Evolutionary conservation across 257 asterid genomes (phyloP).

Genomic region (Scutellaria galericulata): DNA sequence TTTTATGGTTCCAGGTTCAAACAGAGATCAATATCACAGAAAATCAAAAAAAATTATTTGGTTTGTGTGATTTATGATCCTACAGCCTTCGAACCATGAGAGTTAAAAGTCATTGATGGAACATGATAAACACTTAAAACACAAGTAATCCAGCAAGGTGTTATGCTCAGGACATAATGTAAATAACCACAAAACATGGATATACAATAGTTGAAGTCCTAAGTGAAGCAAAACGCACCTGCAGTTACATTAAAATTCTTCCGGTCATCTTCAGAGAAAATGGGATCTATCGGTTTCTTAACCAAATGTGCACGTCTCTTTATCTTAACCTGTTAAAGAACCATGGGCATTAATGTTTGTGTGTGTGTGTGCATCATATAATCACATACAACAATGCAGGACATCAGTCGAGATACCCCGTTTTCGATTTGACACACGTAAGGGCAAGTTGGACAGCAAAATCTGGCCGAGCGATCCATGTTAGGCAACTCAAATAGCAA

Average conservation of each 20-base stretch:
- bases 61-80: background rate
- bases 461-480: conserved; percentile 57
- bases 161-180: background rate
- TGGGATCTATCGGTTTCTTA: conserved; percentile 71
- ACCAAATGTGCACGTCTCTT: conserved; percentile 57
- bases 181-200: background rate
- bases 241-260: conserved; percentile 52
- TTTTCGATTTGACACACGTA: conserved; percentile 55
- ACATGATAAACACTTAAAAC: background rate
- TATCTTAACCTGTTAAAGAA: conserved; percentile 58
- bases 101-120: background rate
- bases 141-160: background rate
- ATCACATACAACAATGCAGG: background rate
- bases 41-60: background rate
- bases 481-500: conserved; percentile 66
- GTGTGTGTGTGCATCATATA: background rate
- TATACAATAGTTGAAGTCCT: background rate
- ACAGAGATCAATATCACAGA: background rate
- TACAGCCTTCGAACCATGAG: background rate
- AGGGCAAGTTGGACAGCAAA: conserved; percentile 73
- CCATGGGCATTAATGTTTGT: background rate
- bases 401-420: conserved; percentile 44
- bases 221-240: conserved; percentile 45
- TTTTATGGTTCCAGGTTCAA: background rate
- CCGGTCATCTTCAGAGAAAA: conserved; percentile 60